Percentiles rank a stretch among this genome's conserved stretches.
phyloP scores from a whole-genome alignment of 2,329 filamentous ascomycete genomes.

The Diaporthe humulicola region DNA sequence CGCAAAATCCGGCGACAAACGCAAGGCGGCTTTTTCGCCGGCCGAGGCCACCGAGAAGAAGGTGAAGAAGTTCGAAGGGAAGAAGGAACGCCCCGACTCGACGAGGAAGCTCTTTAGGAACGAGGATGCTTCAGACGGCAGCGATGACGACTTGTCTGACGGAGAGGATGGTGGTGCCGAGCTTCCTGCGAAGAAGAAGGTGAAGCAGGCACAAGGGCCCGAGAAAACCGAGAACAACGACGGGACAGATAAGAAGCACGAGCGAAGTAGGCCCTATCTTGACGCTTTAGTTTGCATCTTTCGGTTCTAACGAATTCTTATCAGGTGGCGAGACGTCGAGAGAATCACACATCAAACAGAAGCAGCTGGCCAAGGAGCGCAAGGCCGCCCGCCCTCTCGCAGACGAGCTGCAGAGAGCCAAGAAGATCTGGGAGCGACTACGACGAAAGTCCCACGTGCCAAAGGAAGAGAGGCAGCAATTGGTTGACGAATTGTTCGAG shows the following conservation, averaged over 20 bases:
- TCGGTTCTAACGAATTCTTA: background rate
- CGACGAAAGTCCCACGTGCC: slow-evolving; percentile 94
- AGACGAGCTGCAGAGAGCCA: slow-evolving; percentile 87
- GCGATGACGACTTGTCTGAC: slow-evolving; percentile 59
- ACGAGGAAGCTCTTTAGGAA: slow-evolving; percentile 50
- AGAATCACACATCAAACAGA: slow-evolving; percentile 95
- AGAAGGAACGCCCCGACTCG: slow-evolving; percentile 63
- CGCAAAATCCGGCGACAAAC: slow-evolving; percentile 64
- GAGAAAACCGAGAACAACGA: slow-evolving; percentile 42
- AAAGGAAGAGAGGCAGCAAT: slow-evolving; percentile 85
- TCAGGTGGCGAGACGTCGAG: slow-evolving; percentile 72
- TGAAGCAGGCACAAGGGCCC: slow-evolving; percentile 51
- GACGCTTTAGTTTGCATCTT: background rate
- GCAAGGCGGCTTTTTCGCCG: too few species aligned
- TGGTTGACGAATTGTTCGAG: slow-evolving; percentile 89
- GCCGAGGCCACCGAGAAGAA: slow-evolving; percentile 58
- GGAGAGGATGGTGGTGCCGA: slow-evolving; percentile 67
- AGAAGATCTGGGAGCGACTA: slow-evolving; percentile 97
- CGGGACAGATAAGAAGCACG: slow-evolving; percentile 54
- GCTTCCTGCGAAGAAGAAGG: slow-evolving; percentile 54
- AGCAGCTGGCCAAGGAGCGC: slow-evolving; percentile 86
- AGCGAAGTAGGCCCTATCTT: slow-evolving; percentile 54
- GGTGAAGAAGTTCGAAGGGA: slow-evolving; percentile 55
- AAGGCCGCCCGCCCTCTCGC: slow-evolving; percentile 94
- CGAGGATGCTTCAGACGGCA: slow-evolving; percentile 50